Evolutionary conservation across 2,329 filamentous ascomycete species (phyloP).

Genomic region (Fusarium sp.): DNA sequence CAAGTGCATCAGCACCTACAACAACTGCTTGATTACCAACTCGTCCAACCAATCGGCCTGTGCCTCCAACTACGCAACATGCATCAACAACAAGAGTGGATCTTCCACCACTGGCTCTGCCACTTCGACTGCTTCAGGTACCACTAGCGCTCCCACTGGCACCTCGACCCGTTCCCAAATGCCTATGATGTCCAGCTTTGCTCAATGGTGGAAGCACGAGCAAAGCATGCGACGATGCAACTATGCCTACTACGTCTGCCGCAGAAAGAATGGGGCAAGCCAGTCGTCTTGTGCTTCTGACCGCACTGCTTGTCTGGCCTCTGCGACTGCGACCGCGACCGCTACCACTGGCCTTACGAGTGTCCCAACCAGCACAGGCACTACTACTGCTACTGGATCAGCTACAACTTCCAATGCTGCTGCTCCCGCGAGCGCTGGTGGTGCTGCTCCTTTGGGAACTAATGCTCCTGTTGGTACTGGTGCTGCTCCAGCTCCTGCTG

Average conservation of each 20-base stretch:
- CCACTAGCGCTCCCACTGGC: neutral
- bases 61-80: slow-evolving; percentile 4
- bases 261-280: neutral
- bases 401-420: neutral
- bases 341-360: neutral
- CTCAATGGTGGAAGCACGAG: slow-evolving; percentile 7
- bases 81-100: neutral
- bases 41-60: neutral
- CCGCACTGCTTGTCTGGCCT: neutral
- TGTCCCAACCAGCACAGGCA: neutral
- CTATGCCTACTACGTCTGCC: slow-evolving; percentile 4
- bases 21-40: slow-evolving; percentile 5
- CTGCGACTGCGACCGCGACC: neutral
- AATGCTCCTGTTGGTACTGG: neutral
- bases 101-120: neutral
- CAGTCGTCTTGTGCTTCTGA: neutral
- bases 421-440: neutral
- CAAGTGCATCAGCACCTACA: slow-evolving; percentile 17
- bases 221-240: neutral
- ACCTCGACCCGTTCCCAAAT: neutral
- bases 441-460: neutral
- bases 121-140: neutral
- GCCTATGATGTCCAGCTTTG: neutral
- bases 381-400: neutral
- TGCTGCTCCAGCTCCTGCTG: neutral